Conservation (phyloP, 108 stramenopile genomes). For the Skeletonema menzelii region DNA sequence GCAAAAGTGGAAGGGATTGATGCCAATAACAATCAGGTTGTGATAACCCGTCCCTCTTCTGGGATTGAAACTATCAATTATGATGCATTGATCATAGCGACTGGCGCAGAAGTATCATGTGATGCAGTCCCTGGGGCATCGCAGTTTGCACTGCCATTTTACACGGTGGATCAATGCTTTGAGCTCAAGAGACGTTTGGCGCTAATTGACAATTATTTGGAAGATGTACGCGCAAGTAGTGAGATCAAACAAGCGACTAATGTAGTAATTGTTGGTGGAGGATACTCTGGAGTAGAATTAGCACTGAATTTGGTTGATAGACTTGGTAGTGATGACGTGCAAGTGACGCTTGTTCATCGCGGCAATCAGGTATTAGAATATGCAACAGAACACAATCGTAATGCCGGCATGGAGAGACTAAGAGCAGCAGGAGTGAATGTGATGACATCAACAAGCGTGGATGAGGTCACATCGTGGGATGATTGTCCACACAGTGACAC, state of each 20-base stretch:
- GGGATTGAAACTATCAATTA: slow-evolving; percentile 44
- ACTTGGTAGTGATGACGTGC: slow-evolving; percentile 21
- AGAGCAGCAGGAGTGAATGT: slow-evolving; percentile 41
- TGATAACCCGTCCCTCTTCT: slow-evolving; percentile 10
- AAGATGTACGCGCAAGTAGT: slow-evolving; percentile 11
- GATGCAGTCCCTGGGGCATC: slow-evolving; percentile 72
- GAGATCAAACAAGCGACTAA: slow-evolving; percentile 12
- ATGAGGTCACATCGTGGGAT: slow-evolving; percentile 24
- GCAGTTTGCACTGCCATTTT: slow-evolving; percentile 77
- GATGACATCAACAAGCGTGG: slow-evolving; percentile 43
- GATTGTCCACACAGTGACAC: background rate
- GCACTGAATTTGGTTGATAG: slow-evolving; percentile 52
- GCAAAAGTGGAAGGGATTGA: slow-evolving; percentile 53
- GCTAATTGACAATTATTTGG: slow-evolving; percentile 38
- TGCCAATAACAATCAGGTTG: slow-evolving; percentile 34
- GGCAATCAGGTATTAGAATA: slow-evolving; percentile 47
- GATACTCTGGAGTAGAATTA: slow-evolving; percentile 85
- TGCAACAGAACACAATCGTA: slow-evolving; percentile 51
- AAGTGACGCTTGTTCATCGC: slow-evolving; percentile 50
- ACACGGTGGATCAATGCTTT: slow-evolving; percentile 70
- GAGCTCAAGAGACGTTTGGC: slow-evolving; percentile 58
- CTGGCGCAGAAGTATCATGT: slow-evolving; percentile 62
- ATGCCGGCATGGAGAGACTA: slow-evolving; percentile 34
- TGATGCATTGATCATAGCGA: slow-evolving; percentile 76
- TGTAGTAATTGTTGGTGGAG: slow-evolving; percentile 79